Conservation (phyloP, 2,329 filamentous ascomycete species). For the Aspergillus pseudoglaucus region DNA sequence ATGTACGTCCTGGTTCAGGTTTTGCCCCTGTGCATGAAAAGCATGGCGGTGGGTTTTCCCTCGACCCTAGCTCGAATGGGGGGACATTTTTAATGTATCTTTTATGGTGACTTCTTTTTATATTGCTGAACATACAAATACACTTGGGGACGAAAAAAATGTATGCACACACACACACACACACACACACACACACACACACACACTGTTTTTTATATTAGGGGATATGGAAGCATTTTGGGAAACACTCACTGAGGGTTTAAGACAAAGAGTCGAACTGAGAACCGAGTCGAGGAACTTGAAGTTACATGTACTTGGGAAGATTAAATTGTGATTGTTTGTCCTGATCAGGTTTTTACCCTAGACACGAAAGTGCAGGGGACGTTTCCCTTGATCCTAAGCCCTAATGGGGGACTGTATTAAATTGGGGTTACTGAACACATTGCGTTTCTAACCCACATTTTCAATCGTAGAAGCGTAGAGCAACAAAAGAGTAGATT, state of each 20-base stretch:
- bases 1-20: neutral
- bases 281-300: neutral
- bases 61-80: neutral
- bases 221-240: too few species aligned
- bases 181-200: too few species aligned
- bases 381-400: constrained; percentile 16
- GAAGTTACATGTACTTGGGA: neutral
- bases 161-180: too few species aligned
- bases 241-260: too few species aligned
- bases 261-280: neutral
- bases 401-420: constrained; percentile 16
- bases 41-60: neutral
- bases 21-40: neutral
- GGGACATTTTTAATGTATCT: neutral
- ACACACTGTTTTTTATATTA: too few species aligned
- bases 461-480: neutral
- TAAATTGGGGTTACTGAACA: neutral
- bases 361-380: constrained; percentile 4
- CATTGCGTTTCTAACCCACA: neutral
- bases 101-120: too few species aligned
- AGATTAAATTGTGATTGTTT: neutral
- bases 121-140: too few species aligned
- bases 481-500: neutral
- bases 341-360: constrained; percentile 18
- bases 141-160: too few species aligned